Base-by-base conservation (phyloP, 768 basidiomycete genomes). In the Russula vinacea region DNA sequence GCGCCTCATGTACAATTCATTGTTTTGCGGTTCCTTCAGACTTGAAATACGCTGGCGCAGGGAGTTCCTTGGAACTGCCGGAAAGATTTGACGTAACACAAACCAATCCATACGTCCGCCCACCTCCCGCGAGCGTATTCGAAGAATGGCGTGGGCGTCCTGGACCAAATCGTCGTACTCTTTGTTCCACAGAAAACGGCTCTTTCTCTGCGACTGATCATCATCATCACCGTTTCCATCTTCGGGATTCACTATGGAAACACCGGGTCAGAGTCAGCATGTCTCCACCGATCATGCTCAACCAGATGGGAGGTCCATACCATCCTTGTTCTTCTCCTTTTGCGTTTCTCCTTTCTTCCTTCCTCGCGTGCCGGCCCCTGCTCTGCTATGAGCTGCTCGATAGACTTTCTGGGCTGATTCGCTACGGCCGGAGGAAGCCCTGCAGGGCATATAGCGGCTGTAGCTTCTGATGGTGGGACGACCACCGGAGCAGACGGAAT, bases 81-180 rank as follows among this genome's bases (percentile, higher is more conserved):
- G 89, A 73, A 95, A 94, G 10, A 93, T 83, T 71, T 90, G 87
- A 62, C 85, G 84, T 56, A 92, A 80, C 9, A 88, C 88, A 17
- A 78, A 80, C 80, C 88, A 88, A 67, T 91, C 87, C 56, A 90
- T 78, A 62, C 84, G 81, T 39, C 82, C 76, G 17, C 79, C 73
- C 62, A 77, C 39, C 24, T 65, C 72, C 44, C 89, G 82, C 70
- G 88, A 89, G 17, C 95, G 88, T 40, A 88, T 88, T 69, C 84
- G 83, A 62, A 98, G 84, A 67, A 98, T 87, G 13, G 84, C 88
- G 52, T 85, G 87, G 0, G 88, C 88, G 71, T 98, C 96, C 59
- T 89, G 84, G 29, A 89, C 87, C 44, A 94, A 81, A 65, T 98
- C 96, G 61, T 98, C 94, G 61, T 87, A 92, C 56, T 95, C 91